These are phyloP conservation scores for Tricholomella constricta DNA, from an alignment of 768 basidiomycete species.

Conservation along the genomic window DNA sequence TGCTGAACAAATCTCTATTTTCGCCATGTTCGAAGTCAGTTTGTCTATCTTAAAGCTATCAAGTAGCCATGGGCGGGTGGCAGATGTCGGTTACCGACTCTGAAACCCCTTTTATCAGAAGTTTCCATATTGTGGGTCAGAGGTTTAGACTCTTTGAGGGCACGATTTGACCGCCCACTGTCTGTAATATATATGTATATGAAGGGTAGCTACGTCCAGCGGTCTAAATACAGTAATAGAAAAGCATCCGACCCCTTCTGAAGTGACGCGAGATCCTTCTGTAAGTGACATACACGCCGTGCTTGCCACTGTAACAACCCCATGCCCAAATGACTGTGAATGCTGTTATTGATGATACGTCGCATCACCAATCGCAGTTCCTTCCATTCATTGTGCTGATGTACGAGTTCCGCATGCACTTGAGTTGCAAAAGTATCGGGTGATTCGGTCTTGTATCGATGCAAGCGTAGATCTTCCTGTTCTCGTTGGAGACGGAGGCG, in stretches of 20 bases:
- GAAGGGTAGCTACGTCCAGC: not conserved
- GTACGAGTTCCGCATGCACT: not conserved
- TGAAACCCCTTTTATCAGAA: not conserved
- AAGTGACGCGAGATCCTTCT: slow-evolving; percentile 3
- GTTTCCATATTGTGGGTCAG: not conserved
- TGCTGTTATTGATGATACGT: too few relatives aligned
- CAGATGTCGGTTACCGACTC: not conserved
- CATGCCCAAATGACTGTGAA: not conserved
- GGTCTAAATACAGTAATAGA: not conserved
- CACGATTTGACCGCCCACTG: too few relatives aligned
- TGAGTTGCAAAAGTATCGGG: not conserved
- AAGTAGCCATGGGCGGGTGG: not conserved
- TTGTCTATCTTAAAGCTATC: not conserved
- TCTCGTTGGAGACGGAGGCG: not conserved
- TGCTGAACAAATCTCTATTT: not conserved
- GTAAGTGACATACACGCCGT: not conserved
- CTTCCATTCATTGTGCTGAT: not conserved
- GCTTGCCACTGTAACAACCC: not conserved
- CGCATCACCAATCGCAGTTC: not conserved
- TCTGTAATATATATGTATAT: too few relatives aligned
- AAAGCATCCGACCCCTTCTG: not conserved
- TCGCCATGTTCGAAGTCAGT: not conserved
- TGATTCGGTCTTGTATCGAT: not conserved
- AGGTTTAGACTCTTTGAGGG: too few relatives aligned
- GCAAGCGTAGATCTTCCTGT: not conserved